Conservation (phyloP, 768 basidiomycete genomes). For the Rossbeevera mucosa region DNA sequence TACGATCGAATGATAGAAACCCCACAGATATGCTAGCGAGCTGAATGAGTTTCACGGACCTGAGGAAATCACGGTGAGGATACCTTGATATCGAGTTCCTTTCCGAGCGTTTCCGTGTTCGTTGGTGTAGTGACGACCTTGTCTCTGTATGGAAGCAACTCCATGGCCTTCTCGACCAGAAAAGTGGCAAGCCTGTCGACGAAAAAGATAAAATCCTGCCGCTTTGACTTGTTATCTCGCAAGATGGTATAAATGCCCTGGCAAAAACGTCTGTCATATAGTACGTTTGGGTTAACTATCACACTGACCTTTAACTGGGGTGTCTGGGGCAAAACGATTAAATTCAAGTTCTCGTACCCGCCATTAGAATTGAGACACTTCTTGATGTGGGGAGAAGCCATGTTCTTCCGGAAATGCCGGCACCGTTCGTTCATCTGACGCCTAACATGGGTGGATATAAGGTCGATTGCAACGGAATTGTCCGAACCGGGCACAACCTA, state of each 20-base stretch:
- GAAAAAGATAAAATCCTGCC: conserved; percentile 92
- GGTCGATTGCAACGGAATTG: conserved; percentile 86
- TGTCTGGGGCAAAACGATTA: conserved; percentile 71
- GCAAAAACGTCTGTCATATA: not conserved
- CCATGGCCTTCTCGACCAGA: conserved; percentile 79
- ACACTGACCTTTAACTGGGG: conserved; percentile 67
- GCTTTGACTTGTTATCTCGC: conserved; percentile 61
- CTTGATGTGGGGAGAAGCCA: conserved; percentile 49
- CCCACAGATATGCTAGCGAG: conserved; percentile 68
- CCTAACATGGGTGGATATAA: conserved; percentile 87
- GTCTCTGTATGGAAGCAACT: conserved; percentile 67
- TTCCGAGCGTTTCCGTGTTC: conserved; percentile 52
- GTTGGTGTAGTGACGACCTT: conserved; percentile 67
- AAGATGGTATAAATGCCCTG: conserved; percentile 90
- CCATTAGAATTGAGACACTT: conserved; percentile 36
- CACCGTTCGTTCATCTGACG: conserved; percentile 79
- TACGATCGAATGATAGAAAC: conserved; percentile 87
- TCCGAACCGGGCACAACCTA: conserved; percentile 95
- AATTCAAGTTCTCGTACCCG: conserved; percentile 43
- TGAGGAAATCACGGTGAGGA: not conserved
- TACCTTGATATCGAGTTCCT: conserved; percentile 59
- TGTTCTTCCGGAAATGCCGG: conserved; percentile 64
- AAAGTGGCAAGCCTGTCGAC: conserved; percentile 81
- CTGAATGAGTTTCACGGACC: not conserved
- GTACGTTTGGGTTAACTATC: not conserved